phyloP scores from a whole-genome alignment of 805 yeast species.

The Scheffersomyces stipitis region DNA sequence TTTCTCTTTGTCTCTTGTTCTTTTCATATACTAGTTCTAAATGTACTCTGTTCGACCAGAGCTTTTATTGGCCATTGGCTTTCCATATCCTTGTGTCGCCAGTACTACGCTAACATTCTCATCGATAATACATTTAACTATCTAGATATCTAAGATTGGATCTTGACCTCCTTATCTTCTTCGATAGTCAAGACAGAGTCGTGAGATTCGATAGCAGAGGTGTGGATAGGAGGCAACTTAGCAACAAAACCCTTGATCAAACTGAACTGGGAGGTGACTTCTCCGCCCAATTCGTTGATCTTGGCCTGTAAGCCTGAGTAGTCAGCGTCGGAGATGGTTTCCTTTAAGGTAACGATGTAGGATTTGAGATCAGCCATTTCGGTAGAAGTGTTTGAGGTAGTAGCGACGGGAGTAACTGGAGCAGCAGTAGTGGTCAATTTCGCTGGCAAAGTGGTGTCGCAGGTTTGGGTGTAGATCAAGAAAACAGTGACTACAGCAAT shows the following conservation, averaged over 20 bases:
- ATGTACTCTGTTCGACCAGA: too few species aligned
- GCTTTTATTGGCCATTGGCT: too few species aligned
- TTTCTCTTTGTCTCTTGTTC: too few species aligned
- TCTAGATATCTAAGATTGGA: slow-evolving; percentile 19
- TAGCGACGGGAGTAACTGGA: neutral
- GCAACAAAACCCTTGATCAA: slow-evolving; percentile 68
- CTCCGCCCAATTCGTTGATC: slow-evolving; percentile 56
- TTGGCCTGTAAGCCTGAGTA: slow-evolving; percentile 45
- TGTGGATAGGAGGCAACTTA: slow-evolving; percentile 56
- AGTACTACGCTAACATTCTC: too few species aligned
- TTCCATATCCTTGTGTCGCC: too few species aligned
- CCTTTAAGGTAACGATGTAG: slow-evolving; percentile 48
- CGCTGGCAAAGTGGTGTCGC: neutral
- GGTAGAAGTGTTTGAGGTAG: neutral
- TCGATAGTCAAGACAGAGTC: slow-evolving; percentile 59
- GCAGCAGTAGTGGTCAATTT: neutral
- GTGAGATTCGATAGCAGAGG: slow-evolving; percentile 45
- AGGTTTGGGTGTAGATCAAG: neutral
- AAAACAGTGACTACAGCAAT: neutral
- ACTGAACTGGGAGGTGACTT: slow-evolving; percentile 57
- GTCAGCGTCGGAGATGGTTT: slow-evolving; percentile 41
- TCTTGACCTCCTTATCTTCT: slow-evolving; percentile 66
- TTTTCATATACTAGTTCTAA: too few species aligned
- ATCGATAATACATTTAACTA: too few species aligned
- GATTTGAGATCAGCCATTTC: slow-evolving; percentile 31